Conservation (phyloP, 169 alveolate genomes). For the Gregarina niphandrodes region DNA sequence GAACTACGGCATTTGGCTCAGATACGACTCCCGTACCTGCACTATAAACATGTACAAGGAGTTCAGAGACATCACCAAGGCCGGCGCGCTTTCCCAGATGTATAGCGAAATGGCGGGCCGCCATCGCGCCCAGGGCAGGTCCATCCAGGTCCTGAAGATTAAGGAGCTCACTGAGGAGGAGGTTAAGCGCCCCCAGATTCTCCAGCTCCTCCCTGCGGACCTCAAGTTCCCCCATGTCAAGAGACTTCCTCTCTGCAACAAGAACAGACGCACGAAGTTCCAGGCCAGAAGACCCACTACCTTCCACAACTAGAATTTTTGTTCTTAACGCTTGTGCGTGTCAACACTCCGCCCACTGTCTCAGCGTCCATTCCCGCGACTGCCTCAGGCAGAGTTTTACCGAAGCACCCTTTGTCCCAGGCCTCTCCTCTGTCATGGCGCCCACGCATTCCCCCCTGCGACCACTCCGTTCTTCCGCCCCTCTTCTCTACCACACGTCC, state of each 20-base stretch:
- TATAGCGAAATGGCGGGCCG: slow-evolving; percentile 91
- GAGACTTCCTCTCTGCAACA: slow-evolving; percentile 4
- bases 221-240: slow-evolving; percentile 11
- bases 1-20: slow-evolving; percentile 86
- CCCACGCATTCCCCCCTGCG: no score
- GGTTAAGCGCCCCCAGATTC: slow-evolving; percentile 19
- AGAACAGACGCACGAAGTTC: slow-evolving; percentile 4
- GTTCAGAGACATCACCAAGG: slow-evolving; percentile 74
- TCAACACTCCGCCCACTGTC: no score
- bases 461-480: no score
- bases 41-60: slow-evolving; percentile 98
- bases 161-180: slow-evolving; percentile 11
- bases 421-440: no score
- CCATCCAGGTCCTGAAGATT: slow-evolving; percentile 36
- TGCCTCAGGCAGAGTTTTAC: no score
- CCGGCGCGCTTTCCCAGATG: slow-evolving; percentile 86
- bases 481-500: no score
- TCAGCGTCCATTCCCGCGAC: no score
- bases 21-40: slow-evolving; percentile 90
- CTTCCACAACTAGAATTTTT: slow-evolving; percentile 9
- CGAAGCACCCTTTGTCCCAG: no score
- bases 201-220: slow-evolving; percentile 9
- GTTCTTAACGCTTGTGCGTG: no score
- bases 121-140: slow-evolving; percentile 80
- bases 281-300: slow-evolving; percentile 8